Evolutionary conservation across 352 stramenopile species (phyloP).

Genomic region (Phytophthora ramorum): DNA sequence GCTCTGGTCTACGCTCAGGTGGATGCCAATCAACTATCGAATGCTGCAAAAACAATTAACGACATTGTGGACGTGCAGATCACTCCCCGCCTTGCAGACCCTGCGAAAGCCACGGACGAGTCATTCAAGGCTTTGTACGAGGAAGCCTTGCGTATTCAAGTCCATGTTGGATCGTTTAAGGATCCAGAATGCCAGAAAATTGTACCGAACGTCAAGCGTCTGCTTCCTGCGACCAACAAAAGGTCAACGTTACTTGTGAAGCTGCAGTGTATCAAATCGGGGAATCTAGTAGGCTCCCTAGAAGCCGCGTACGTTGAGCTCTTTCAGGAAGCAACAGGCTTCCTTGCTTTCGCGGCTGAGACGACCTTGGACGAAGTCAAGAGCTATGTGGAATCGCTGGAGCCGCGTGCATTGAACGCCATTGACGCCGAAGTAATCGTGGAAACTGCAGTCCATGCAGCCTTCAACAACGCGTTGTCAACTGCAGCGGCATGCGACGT

Average conservation of each 20-base stretch:
- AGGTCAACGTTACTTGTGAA: slow-evolving; percentile 58
- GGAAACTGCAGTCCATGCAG: slow-evolving; percentile 63
- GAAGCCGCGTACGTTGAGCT: slow-evolving; percentile 66
- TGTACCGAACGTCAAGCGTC: slow-evolving; percentile 63
- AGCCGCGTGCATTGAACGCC: slow-evolving; percentile 25
- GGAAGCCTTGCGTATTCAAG: slow-evolving; percentile 68
- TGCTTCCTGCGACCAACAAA: slow-evolving; percentile 45
- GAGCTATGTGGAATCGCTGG: slow-evolving; percentile 41
- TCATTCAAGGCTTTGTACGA: slow-evolving; percentile 57
- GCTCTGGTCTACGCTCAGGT: slow-evolving; percentile 74
- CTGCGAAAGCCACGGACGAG: slow-evolving; percentile 26
- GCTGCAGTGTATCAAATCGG: slow-evolving; percentile 71
- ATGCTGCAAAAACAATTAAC: slow-evolving; percentile 65
- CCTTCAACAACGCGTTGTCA: slow-evolving; percentile 42
- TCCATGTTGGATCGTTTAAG: slow-evolving; percentile 80
- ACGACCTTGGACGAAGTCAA: slow-evolving; percentile 46
- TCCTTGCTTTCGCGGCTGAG: slow-evolving; percentile 40
- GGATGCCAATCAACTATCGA: slow-evolving; percentile 65
- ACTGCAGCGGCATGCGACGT: slow-evolving; percentile 54
- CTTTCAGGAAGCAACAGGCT: slow-evolving; percentile 64
- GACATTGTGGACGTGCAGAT: slow-evolving; percentile 77
- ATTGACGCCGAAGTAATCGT: slow-evolving; percentile 70
- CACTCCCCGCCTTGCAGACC: slow-evolving; percentile 44
- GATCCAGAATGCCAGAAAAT: slow-evolving; percentile 83
- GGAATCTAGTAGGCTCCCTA: slow-evolving; percentile 39